Evolutionary conservation across 2,329 filamentous ascomycete genomes (phyloP).

Genomic region (Neonectria sp.): DNA sequence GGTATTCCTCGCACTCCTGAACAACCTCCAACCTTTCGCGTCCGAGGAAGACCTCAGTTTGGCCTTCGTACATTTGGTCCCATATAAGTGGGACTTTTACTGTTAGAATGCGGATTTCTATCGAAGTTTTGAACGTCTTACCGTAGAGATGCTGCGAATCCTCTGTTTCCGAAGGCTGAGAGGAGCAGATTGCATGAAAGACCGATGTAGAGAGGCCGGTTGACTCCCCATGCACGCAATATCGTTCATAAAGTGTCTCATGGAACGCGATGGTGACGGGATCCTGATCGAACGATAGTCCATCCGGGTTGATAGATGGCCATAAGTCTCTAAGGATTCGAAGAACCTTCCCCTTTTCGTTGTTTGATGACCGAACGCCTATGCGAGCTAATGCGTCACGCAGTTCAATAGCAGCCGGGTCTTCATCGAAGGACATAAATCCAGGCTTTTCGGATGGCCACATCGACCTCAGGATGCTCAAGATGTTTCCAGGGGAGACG

Average conservation of each 20-base stretch:
- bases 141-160: slow-evolving; percentile 1
- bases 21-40: neutral
- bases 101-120: neutral
- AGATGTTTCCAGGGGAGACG: neutral
- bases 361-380: neutral
- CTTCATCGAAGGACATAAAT: neutral
- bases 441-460: neutral
- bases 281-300: neutral
- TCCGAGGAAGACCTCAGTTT: neutral
- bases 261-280: neutral
- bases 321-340: neutral
- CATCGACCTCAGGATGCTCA: neutral
- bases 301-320: neutral
- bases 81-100: neutral
- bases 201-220: neutral
- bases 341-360: neutral
- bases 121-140: neutral
- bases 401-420: neutral
- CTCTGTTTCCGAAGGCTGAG: neutral
- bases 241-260: neutral
- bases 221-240: neutral
- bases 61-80: neutral
- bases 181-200: neutral
- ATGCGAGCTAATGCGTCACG: neutral
- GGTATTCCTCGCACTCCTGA: neutral